Percentiles rank a stretch among this genome's conserved stretches.
These are phyloP conservation scores for Blastocystis sp. DNA, from an alignment of 352 stramenopile species.

Conservation along the genomic window DNA sequence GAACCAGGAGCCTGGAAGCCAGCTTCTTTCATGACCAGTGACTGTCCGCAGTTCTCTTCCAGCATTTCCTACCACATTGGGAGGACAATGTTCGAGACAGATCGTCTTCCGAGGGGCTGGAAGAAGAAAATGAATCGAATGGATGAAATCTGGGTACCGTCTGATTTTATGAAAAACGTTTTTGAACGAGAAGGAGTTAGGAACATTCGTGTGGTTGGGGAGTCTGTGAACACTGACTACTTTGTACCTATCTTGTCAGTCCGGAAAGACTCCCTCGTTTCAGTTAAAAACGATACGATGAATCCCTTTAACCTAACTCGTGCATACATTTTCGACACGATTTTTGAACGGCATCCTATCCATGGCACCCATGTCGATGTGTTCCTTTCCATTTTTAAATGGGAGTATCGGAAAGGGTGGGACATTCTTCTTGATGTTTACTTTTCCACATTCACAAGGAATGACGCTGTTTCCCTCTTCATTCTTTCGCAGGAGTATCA, in stretches of 20 bases:
- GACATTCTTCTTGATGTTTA: conserved; percentile 78
- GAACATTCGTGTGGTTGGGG: conserved; percentile 74
- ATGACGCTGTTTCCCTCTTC: conserved; percentile 72
- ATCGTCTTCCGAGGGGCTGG: conserved; percentile 82
- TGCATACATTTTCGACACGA: not conserved
- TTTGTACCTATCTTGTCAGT: conserved; percentile 67
- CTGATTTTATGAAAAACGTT: conserved; percentile 65
- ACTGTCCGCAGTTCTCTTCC: conserved; percentile 69
- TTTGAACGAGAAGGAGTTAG: conserved; percentile 9
- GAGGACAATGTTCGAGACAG: conserved; percentile 88
- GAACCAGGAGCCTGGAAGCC: conserved; percentile 80
- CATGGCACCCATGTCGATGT: conserved; percentile 59
- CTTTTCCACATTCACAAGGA: conserved; percentile 73
- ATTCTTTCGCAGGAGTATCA: conserved; percentile 82
- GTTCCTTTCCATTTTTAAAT: conserved; percentile 88
- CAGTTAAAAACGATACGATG: not conserved
- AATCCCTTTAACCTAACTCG: conserved; percentile 5
- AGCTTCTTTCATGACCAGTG: conserved; percentile 63
- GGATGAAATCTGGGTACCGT: conserved; percentile 74
- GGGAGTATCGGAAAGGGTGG: conserved; percentile 83
- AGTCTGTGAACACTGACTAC: conserved; percentile 81
- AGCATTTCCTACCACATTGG: conserved; percentile 73
- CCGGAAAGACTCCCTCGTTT: not conserved
- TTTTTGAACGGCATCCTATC: conserved; percentile 31
- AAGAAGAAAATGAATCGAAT: conserved; percentile 77